Percentiles rank a stretch among this genome's conserved stretches.
These are phyloP conservation scores for Lathyrus aphaca DNA, from an alignment of 306 rosid species.

Conservation along the genomic window DNA sequence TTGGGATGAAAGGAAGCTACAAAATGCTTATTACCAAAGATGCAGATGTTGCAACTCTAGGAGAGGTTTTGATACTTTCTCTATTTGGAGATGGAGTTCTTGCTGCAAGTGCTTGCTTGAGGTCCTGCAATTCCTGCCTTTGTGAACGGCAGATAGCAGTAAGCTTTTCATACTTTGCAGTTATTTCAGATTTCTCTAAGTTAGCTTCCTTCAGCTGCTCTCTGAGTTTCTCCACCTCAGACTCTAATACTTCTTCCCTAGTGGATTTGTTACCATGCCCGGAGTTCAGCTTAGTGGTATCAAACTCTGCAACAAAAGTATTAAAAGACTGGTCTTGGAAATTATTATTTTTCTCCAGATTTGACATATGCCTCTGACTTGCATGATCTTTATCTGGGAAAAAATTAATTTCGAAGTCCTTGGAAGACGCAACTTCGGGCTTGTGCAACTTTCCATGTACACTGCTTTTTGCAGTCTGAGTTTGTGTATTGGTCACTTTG, in stretches of 20 bases:
- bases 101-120: constrained; percentile 79
- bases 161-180: constrained; percentile 87
- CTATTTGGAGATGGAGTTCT: constrained; percentile 68
- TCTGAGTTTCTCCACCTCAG: constrained; percentile 74
- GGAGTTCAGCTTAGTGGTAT: constrained; percentile 55
- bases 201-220: constrained; percentile 77
- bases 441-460: constrained; percentile 52
- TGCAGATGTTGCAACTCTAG: constrained; percentile 51
- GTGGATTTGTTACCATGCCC: constrained; percentile 51
- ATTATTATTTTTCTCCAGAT: constrained; percentile 47
- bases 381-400: constrained; percentile 50
- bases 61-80: constrained; percentile 53
- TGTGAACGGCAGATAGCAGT: constrained; percentile 95
- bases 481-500: constrained; percentile 49
- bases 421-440: constrained; percentile 51
- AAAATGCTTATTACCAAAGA: constrained; percentile 51
- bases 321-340: constrained; percentile 71
- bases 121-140: constrained; percentile 93
- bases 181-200: constrained; percentile 80
- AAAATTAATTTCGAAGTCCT: constrained; percentile 67
- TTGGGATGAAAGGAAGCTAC: background rate
- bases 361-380: constrained; percentile 47
- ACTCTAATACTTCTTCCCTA: constrained; percentile 75
- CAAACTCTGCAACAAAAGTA: constrained; percentile 85
- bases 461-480: constrained; percentile 52